phyloP scores from a whole-genome alignment of 345 rosid genomes.

The Populus alba region DNA sequence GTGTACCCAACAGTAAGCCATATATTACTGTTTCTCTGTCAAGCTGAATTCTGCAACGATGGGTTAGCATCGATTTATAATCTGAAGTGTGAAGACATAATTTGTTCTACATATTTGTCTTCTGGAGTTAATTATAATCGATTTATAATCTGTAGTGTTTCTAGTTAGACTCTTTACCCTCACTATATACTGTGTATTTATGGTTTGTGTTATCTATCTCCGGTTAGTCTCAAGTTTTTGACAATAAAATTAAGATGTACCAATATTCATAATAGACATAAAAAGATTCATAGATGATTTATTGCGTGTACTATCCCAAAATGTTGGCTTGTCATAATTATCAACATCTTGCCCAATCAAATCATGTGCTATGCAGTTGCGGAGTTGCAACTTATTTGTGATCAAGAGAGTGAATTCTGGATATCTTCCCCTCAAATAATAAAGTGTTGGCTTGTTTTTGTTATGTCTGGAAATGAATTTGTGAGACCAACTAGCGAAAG shows the following conservation, averaged over 20 bases:
- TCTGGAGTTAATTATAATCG: too few relatives aligned
- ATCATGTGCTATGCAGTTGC: background rate
- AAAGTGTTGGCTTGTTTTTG: background rate
- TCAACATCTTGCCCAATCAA: background rate
- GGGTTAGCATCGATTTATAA: background rate
- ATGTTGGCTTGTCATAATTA: background rate
- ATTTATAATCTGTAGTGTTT: too few relatives aligned
- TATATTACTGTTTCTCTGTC: background rate
- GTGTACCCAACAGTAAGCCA: slow-evolving; percentile 64
- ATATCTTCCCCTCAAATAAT: background rate
- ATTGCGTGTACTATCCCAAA: background rate
- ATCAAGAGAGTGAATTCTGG: background rate
- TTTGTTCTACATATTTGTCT: too few relatives aligned
- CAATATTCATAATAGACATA: background rate
- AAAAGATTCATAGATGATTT: background rate
- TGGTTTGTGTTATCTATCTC: background rate
- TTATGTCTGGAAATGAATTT: background rate
- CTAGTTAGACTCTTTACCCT: background rate
- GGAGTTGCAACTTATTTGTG: background rate
- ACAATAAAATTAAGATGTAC: background rate
- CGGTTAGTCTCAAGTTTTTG: background rate
- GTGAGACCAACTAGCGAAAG: background rate
- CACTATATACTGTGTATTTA: background rate
- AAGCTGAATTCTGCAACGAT: background rate
- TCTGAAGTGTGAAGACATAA: background rate